These are phyloP conservation scores for Xylaria multiplex DNA, from an alignment of 2,329 filamentous ascomycete species.

Conservation along the genomic window DNA sequence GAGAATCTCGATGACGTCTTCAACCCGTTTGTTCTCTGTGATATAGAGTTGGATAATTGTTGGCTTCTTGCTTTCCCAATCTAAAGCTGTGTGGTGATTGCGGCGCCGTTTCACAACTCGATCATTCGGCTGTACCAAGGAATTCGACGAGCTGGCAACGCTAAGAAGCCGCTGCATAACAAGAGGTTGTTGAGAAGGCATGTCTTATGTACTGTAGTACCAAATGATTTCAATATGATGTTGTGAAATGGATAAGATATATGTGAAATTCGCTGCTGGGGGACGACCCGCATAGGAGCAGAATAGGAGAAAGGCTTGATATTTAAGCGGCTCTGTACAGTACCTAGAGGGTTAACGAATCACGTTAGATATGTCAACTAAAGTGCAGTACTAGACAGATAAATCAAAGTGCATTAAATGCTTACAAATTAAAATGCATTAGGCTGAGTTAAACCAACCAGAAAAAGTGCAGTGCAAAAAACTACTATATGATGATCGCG, in stretches of 20 bases:
- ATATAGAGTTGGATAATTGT: slow-evolving; percentile 16
- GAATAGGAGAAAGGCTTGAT: too few species aligned
- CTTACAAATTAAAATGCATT: background rate
- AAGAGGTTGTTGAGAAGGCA: background rate
- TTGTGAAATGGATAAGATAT: background rate
- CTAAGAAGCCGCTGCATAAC: background rate
- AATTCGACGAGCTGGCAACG: background rate
- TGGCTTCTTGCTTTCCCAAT: slow-evolving; percentile 17
- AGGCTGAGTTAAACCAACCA: background rate
- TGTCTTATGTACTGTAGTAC: background rate
- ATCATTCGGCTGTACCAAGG: background rate
- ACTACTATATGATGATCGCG: background rate
- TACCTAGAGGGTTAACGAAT: too few species aligned
- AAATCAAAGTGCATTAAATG: background rate
- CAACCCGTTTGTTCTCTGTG: slow-evolving; percentile 3
- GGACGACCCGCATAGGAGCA: background rate
- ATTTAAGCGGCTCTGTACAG: too few species aligned
- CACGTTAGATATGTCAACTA: too few species aligned
- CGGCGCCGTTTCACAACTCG: slow-evolving; percentile 11
- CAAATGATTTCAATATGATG: too few species aligned
- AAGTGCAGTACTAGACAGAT: background rate
- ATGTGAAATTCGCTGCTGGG: background rate
- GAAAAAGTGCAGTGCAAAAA: background rate
- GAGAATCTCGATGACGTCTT: slow-evolving; percentile 18
- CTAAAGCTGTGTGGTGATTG: slow-evolving; percentile 4